Evolutionary conservation across 768 basidiomycete genomes (phyloP).

Genomic region (Mycena galericulata): DNA sequence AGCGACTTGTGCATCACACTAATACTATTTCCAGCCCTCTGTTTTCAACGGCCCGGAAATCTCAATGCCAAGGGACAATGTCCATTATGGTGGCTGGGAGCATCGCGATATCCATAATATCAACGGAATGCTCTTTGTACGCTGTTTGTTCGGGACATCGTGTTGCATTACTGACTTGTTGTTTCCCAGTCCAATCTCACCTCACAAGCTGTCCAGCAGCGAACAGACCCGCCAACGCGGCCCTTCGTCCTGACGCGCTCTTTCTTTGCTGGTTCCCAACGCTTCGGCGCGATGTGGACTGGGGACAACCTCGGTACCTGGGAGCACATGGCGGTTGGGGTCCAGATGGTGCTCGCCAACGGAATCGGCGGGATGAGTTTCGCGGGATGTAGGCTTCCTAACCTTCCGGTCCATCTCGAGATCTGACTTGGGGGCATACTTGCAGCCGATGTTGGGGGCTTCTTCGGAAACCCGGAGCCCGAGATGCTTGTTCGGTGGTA

Average conservation of each 20-base stretch:
- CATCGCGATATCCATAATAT: conserved; percentile 98
- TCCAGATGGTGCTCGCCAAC: conserved; percentile 93
- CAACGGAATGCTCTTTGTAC: conserved; percentile 93
- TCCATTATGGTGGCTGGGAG: conserved; percentile 97
- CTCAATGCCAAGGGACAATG: conserved; percentile 69
- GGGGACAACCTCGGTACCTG: conserved; percentile 98
- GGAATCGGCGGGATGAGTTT: conserved; percentile 93
- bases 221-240: conserved; percentile 80
- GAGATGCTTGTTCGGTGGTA: conserved; percentile 99
- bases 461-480: conserved; percentile 95
- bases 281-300: conserved; percentile 98
- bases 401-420: neutral
- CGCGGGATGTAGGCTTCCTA: conserved; percentile 77
- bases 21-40: conserved; percentile 72
- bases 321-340: conserved; percentile 95
- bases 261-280: conserved; percentile 96
- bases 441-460: conserved; percentile 96
- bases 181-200: conserved; percentile 82
- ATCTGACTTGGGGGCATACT: conserved; percentile 1
- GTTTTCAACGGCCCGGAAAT: conserved; percentile 99
- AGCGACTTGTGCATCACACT: conserved; percentile 12
- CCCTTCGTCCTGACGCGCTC: conserved; percentile 97
- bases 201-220: conserved; percentile 78
- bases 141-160: conserved; percentile 39
- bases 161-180: neutral